These are phyloP conservation scores for Tephrocybe sp. DNA, from an alignment of 768 basidiomycete genomes.

Conservation along the genomic window DNA sequence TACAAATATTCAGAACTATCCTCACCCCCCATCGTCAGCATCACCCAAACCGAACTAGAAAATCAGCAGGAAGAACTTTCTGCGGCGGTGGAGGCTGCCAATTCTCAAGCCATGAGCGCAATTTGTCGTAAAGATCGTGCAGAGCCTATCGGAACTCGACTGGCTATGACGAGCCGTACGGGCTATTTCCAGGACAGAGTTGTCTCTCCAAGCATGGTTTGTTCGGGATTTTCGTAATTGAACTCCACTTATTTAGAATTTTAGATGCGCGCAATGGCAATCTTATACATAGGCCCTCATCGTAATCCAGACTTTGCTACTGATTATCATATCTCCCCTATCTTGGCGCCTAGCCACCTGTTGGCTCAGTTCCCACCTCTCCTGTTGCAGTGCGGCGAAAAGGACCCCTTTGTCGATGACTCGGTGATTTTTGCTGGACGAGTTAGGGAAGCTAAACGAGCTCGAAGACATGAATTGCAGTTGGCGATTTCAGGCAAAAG, in stretches of 20 bases:
- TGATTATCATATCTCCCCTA: conserved; percentile 95
- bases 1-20: conserved; percentile 41
- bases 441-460: conserved; percentile 91
- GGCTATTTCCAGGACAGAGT: conserved; percentile 94
- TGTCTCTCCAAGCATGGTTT: conserved; percentile 93
- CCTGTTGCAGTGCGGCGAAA: conserved; percentile 93
- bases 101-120: conserved; percentile 39
- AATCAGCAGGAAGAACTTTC: conserved; percentile 51
- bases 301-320: conserved; percentile 92
- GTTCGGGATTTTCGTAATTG: conserved; percentile 22
- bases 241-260: conserved; percentile 5
- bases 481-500: conserved; percentile 57
- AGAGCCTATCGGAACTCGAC: conserved; percentile 75
- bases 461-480: conserved; percentile 73
- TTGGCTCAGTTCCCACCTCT: conserved; percentile 94
- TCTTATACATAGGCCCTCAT: conserved; percentile 92
- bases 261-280: conserved; percentile 99
- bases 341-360: conserved; percentile 78
- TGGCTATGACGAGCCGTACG: conserved; percentile 94
- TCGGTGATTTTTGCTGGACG: conserved; percentile 96
- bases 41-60: conserved; percentile 40
- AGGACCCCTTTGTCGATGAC: conserved; percentile 93
- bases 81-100: conserved; percentile 48
- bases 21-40: conserved; percentile 18
- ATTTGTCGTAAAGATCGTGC: conserved; percentile 27